These are phyloP conservation scores for Allium cepa DNA, from an alignment of 106 monocot species.

Conservation along the genomic window DNA sequence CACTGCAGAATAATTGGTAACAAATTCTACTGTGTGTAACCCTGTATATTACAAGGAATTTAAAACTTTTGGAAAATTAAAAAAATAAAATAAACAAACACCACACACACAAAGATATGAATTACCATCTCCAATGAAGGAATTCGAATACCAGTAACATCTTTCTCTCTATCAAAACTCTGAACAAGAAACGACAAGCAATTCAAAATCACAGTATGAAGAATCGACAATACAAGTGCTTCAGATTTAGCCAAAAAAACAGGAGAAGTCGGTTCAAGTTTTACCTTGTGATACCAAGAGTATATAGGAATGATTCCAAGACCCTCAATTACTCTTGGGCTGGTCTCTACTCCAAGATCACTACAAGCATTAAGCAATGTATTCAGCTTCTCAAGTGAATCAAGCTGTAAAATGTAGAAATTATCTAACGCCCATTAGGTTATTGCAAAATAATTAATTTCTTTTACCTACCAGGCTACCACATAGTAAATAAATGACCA, in stretches of 20 bases:
- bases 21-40: background rate
- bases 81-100: no score
- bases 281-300: constrained; percentile 88
- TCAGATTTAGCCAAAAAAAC: no score
- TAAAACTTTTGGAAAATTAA: background rate
- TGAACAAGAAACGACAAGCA: constrained; percentile 15
- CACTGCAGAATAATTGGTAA: background rate
- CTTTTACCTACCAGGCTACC: no score
- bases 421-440: constrained; percentile 3
- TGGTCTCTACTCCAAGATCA: constrained; percentile 59
- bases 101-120: constrained; percentile 1
- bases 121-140: constrained; percentile 67
- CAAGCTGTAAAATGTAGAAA: constrained; percentile 46
- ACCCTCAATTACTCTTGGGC: constrained; percentile 42
- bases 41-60: background rate
- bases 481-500: no score
- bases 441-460: background rate
- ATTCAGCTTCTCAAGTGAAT: constrained; percentile 82
- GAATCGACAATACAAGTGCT: background rate
- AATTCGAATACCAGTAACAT: constrained; percentile 43
- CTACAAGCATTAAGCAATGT: constrained; percentile 80
- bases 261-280: no score
- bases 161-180: constrained; percentile 84
- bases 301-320: constrained; percentile 71
- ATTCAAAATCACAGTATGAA: background rate